Evolutionary conservation across 1,284 basidiomycete genomes (phyloP), one percentile per base, ranked within the genome.

Genomic region (Rhodotorula sp.): DNA sequence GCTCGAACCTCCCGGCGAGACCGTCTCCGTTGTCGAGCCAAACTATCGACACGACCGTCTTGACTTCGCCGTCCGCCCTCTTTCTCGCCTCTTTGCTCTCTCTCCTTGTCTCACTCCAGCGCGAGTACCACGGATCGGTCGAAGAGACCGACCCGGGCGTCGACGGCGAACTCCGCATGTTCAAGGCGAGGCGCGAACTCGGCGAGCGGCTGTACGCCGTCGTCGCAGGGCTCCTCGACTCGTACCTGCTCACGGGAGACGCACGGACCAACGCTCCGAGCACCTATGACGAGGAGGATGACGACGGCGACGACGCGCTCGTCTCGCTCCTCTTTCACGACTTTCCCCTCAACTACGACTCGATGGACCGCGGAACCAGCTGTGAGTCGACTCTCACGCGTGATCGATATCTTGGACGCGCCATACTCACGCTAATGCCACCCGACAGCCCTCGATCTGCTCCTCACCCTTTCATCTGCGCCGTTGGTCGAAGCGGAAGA

Each of bases 71-170:
- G 5, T 76, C 75, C 21, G 75, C 75, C 0, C 69, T 76, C 14
- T 70, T 76, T 58, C 69, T 76, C 60, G 63, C 67, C 8, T 58
- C 68, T 5, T 69, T 74, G 21, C 64, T 76, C 18, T 72, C 75
- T 8, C 70, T 76, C 59, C 66, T 76, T 34, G 72, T 75, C 49
- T 71, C 73, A 19, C 71, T 76, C 14, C 75, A 76, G n/a, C 62
- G 64, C 23, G 75, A 70, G 48, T 55, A 67, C 23, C 49, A 54
- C 15, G 70, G 69, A n/a, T 50, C 58, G 19, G 69, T 75, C 6
- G 70, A 76, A 23, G 75, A 76, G 55, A 75, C 75, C 48, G 75
- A 76, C n/a, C 68, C 69, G 7, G 75, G 75, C 28, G 75, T 76
- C 49, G 75, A 76, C 38, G 75, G 75, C 47, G 75, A 76, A 43